These are phyloP conservation scores for Hygrophoropsis aurantiaca DNA, from an alignment of 768 basidiomycete genomes.

Conservation along the genomic window DNA sequence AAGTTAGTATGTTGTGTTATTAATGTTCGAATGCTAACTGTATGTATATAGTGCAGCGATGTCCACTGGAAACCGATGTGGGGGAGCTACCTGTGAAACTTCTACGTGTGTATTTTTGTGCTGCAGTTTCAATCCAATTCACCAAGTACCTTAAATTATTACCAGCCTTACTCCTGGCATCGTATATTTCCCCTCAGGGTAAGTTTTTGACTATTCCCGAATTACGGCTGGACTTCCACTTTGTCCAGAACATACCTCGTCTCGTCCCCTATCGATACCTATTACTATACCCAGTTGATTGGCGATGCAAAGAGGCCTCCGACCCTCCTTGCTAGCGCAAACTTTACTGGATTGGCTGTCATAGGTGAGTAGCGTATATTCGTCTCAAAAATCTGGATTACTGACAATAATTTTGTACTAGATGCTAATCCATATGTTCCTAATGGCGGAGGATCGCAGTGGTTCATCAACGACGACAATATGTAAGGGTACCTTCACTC, in stretches of 20 bases:
- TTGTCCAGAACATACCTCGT: constrained; percentile 26
- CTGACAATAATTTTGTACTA: no score
- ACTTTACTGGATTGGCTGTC: constrained; percentile 32
- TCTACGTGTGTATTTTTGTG: constrained; percentile 41
- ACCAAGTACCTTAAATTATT: not conserved
- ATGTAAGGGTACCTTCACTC: constrained; percentile 42
- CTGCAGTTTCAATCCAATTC: no score
- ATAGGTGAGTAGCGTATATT: constrained; percentile 22
- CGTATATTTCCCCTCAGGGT: constrained; percentile 72
- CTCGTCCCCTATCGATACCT: constrained; percentile 24
- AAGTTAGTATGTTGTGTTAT: constrained; percentile 43
- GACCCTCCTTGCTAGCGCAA: constrained; percentile 28
- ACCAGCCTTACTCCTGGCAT: constrained; percentile 61
- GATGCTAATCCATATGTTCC: constrained; percentile 73
- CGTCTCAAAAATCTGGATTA: no score
- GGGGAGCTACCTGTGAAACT: constrained; percentile 50
- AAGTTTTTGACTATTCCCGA: constrained; percentile 11
- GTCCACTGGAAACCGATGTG: constrained; percentile 53
- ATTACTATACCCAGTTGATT: constrained; percentile 34
- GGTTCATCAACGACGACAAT: constrained; percentile 57
- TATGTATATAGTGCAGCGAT: constrained; percentile 51
- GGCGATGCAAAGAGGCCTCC: constrained; percentile 33
- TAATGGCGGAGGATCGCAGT: constrained; percentile 55
- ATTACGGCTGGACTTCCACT: not conserved
- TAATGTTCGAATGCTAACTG: not conserved